Conservation (phyloP, 1,139 yeast genomes). For the Zygoascus hellenicus region DNA sequence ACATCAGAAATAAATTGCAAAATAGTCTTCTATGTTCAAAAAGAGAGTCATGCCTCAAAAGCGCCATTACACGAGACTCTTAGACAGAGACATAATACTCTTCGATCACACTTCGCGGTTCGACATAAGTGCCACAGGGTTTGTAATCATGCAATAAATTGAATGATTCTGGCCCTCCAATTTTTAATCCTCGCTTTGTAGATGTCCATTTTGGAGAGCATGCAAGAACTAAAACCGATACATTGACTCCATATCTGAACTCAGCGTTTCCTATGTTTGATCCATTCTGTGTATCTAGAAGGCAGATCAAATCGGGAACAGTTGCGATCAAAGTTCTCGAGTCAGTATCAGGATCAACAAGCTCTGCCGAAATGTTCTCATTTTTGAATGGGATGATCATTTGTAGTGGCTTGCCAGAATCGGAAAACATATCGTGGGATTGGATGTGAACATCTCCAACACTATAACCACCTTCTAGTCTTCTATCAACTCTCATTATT, state of each 20-base stretch:
- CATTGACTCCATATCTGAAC: constrained; percentile 42
- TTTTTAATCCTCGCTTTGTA: constrained; percentile 31
- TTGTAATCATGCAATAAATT: constrained; percentile 36
- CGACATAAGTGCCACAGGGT: constrained; percentile 34
- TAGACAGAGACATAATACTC: constrained; percentile 27
- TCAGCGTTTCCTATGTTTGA: constrained; percentile 47
- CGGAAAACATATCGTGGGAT: constrained; percentile 19
- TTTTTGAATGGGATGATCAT: constrained; percentile 43
- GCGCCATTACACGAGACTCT: background rate
- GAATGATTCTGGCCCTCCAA: constrained; percentile 42
- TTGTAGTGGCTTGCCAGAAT: constrained; percentile 37
- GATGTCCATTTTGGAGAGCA: constrained; percentile 39
- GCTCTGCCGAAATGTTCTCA: constrained; percentile 39
- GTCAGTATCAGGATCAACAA: constrained; percentile 23
- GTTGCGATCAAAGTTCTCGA: constrained; percentile 32
- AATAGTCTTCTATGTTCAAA: too few species aligned
- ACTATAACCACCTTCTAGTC: constrained; percentile 41
- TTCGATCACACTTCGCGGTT: constrained; percentile 40
- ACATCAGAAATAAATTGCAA: too few species aligned
- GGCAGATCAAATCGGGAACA: constrained; percentile 45
- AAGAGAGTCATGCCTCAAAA: too few species aligned
- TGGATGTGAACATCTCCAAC: constrained; percentile 45
- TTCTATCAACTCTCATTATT: constrained; percentile 40
- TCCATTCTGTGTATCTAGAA: constrained; percentile 40
- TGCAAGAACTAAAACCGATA: constrained; percentile 40